A percentile compares a stretch with the other conserved stretches of the same genome.
These are phyloP conservation scores for Effrenium voratum DNA, from an alignment of 73 alveolate genomes.

Conservation along the genomic window DNA sequence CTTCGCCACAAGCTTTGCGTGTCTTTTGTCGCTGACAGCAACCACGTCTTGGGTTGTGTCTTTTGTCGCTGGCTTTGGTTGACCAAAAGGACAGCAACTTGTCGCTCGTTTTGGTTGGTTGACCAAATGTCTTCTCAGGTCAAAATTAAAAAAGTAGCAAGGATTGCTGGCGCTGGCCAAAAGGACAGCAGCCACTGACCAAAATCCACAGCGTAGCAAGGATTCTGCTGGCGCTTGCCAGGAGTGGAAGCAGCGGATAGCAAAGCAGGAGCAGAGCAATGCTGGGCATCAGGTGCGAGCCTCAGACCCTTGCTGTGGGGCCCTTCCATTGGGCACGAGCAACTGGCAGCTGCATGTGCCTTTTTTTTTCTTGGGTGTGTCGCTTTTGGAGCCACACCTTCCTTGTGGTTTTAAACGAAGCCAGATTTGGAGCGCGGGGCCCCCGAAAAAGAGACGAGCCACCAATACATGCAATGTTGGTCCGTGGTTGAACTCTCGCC, in stretches of 20 bases:
- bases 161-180: background rate
- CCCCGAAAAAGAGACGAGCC: too few species aligned
- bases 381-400: background rate
- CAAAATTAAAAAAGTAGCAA: background rate
- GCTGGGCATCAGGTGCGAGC: conserved; percentile 47
- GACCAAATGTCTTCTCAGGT: background rate
- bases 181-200: background rate
- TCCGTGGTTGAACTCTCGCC: too few species aligned
- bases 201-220: background rate
- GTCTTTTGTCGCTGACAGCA: background rate
- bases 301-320: background rate
- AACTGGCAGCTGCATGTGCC: background rate
- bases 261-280: conserved; percentile 36
- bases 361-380: background rate
- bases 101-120: background rate
- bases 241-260: conserved; percentile 83
- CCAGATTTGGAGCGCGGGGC: too few species aligned
- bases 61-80: background rate
- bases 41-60: background rate
- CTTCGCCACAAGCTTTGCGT: background rate
- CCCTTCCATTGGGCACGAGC: background rate
- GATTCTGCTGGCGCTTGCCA: background rate
- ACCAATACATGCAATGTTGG: too few species aligned
- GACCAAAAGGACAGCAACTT: background rate
- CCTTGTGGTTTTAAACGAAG: background rate